A percentile compares a stretch with the other conserved stretches of the same genome.
Conservation (phyloP, 345 rosid species). For the Gossypioides kirkii region DNA sequence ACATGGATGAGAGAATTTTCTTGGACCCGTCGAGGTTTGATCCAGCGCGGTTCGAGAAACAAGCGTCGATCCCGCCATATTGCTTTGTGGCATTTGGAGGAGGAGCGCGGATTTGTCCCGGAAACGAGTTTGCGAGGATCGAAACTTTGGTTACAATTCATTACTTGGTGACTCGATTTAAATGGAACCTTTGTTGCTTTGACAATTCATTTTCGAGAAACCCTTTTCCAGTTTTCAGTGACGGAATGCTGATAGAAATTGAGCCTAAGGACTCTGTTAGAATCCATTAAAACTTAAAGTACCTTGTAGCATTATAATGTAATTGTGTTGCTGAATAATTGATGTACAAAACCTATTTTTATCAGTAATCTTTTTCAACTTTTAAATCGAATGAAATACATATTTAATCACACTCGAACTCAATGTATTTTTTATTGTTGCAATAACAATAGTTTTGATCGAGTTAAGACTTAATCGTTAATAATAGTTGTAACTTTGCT, state of each 20-base stretch:
- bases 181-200: conserved; percentile 14
- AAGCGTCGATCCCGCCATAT: conserved; percentile 19
- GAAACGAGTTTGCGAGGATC: conserved; percentile 30
- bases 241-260: conserved; percentile 16
- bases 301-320: not conserved
- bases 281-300: not conserved
- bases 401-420: too few relatives aligned
- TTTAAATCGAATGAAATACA: too few relatives aligned
- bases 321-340: not conserved
- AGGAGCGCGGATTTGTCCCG: conserved; percentile 29
- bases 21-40: conserved; percentile 26
- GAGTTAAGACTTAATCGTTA: too few relatives aligned
- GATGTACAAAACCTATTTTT: too few relatives aligned
- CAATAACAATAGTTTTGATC: too few relatives aligned
- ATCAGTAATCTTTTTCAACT: too few relatives aligned
- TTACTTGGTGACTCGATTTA: conserved; percentile 24
- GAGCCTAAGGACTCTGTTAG: conserved; percentile 10
- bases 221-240: conserved; percentile 18
- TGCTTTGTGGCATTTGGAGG: conserved; percentile 28
- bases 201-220: conserved; percentile 14
- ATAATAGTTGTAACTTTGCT: too few relatives aligned
- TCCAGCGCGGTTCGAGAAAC: conserved; percentile 28
- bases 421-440: too few relatives aligned
- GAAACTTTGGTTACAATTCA: conserved; percentile 27
- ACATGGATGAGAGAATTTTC: conserved; percentile 31